Evolutionary conservation across 441 rosid genomes (phyloP).

Genomic region (Pelargonium citronellum): DNA sequence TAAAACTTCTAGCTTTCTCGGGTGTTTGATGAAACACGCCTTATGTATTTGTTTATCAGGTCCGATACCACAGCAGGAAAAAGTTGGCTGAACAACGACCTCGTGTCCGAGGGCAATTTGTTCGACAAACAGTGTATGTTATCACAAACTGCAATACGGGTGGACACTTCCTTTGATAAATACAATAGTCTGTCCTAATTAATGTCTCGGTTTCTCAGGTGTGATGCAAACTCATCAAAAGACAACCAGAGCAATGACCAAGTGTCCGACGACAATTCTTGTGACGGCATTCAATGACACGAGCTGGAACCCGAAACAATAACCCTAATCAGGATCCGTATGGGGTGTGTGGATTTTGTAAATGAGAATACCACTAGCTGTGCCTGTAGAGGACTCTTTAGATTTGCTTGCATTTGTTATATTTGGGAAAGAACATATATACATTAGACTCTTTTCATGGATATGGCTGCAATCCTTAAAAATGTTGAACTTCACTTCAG

Average conservation of each 20-base stretch:
- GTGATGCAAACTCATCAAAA: slow-evolving; percentile 26
- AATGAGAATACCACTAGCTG: slow-evolving; percentile 14
- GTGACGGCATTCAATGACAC: slow-evolving; percentile 30
- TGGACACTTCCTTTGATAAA: background rate
- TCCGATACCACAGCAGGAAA: slow-evolving; percentile 44
- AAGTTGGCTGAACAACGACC: slow-evolving; percentile 47
- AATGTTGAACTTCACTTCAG: no score
- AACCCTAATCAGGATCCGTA: slow-evolving; percentile 12
- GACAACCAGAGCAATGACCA: slow-evolving; percentile 28
- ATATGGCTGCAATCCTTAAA: no score
- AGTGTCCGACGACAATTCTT: slow-evolving; percentile 32
- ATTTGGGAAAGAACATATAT: no score
- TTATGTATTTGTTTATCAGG: slow-evolving; percentile 29
- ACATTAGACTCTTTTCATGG: no score
- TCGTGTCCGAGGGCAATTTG: slow-evolving; percentile 45
- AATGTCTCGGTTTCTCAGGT: slow-evolving; percentile 24
- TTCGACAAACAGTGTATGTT: slow-evolving; percentile 28
- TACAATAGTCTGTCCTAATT: background rate
- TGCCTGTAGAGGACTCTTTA: background rate
- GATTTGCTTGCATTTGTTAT: background rate
- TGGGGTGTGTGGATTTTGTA: slow-evolving; percentile 9
- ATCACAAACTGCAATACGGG: slow-evolving; percentile 2
- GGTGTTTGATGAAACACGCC: background rate
- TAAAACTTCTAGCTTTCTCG: background rate
- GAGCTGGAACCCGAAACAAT: slow-evolving; percentile 10